phyloP scores from a whole-genome alignment of 1,284 basidiomycete genomes.

The Coriolopsis trogii region DNA sequence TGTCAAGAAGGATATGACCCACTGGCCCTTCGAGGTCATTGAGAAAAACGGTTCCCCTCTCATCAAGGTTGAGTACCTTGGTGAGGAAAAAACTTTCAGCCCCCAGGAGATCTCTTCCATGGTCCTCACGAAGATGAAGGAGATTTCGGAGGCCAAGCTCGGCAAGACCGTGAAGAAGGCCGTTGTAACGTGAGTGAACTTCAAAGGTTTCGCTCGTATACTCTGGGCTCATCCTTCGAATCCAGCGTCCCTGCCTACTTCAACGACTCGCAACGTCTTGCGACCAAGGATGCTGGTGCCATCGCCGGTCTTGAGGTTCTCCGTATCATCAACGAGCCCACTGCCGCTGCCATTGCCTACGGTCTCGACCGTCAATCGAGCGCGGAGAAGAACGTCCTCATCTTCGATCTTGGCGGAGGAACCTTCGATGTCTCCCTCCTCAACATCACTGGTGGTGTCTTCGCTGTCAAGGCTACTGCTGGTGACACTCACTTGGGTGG shows the following conservation, averaged over 20 bases:
- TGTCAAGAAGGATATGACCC: constrained; percentile 87
- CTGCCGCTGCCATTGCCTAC: constrained; percentile 93
- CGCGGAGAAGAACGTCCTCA: constrained; percentile 97
- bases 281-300: constrained; percentile 94
- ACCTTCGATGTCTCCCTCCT: constrained; percentile 98
- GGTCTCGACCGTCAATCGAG: constrained; percentile 91
- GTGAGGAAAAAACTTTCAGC: constrained; percentile 94
- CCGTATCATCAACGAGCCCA: constrained; percentile 98
- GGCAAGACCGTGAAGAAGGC: constrained; percentile 96
- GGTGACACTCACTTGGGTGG: constrained; percentile 99
- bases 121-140: constrained; percentile 99
- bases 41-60: constrained; percentile 94
- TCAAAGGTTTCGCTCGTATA: neutral
- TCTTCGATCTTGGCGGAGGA: constrained; percentile 99
- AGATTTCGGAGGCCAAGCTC: constrained; percentile 98
- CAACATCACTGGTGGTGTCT: constrained; percentile 96
- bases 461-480: constrained; percentile 97
- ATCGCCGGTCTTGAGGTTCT: constrained; percentile 94
- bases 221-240: constrained; percentile 3
- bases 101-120: constrained; percentile 99
- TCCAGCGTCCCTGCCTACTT: constrained; percentile 92
- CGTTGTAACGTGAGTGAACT: constrained; percentile 77
- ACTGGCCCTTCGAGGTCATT: constrained; percentile 96
- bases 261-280: constrained; percentile 95
- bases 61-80: constrained; percentile 94